Conservation (phyloP, 106 monocot species). For the Acorus gramineus region DNA sequence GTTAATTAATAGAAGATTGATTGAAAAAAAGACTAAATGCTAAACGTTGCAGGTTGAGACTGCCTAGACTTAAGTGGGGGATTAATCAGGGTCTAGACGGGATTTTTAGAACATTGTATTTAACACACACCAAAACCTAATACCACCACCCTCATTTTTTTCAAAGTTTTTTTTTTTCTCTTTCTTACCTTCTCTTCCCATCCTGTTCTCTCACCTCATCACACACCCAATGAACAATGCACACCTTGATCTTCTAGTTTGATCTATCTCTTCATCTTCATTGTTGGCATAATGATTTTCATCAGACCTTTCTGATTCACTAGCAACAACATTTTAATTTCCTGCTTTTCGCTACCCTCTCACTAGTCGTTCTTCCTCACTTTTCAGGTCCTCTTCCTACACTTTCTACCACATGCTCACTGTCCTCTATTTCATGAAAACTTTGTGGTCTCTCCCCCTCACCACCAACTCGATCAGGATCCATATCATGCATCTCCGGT, state of each 20-base stretch:
- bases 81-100: too few species aligned
- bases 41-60: too few species aligned
- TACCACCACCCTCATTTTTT: too few species aligned
- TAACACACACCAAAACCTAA: too few species aligned
- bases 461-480: slow-evolving; percentile 59
- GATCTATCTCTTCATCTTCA: slow-evolving; percentile 48
- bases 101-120: too few species aligned
- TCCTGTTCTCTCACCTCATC: too few species aligned
- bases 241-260: slow-evolving; percentile 47
- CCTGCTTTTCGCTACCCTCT: slow-evolving; percentile 60
- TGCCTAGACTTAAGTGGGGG: too few species aligned
- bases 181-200: too few species aligned
- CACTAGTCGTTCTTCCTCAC: slow-evolving; percentile 62
- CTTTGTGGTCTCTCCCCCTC: slow-evolving; percentile 73
- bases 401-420: slow-evolving; percentile 47
- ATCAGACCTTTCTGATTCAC: slow-evolving; percentile 74
- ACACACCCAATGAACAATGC: too few species aligned
- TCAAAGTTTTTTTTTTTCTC: too few species aligned
- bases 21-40: too few species aligned
- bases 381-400: slow-evolving; percentile 69
- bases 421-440: slow-evolving; percentile 60
- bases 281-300: slow-evolving; percentile 51
- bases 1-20: too few species aligned
- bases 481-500: slow-evolving; percentile 37
- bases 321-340: slow-evolving; percentile 61